A percentile compares a stretch with the other conserved stretches of the same genome.
Evolutionary conservation across 768 basidiomycete species (phyloP).

Genomic region (Leucocoprinus birnbaumii): DNA sequence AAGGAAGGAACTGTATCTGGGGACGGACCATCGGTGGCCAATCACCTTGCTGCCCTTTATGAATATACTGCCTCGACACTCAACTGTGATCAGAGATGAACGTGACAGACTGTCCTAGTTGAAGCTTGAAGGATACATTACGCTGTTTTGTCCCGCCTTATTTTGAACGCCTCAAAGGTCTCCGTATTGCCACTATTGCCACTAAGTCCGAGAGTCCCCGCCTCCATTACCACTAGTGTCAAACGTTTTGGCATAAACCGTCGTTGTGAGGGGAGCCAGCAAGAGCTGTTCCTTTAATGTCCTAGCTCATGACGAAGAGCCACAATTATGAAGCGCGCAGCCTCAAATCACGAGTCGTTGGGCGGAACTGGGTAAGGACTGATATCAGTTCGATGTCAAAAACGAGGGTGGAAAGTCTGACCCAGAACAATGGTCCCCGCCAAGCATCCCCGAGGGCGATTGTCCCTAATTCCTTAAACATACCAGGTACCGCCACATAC

Average conservation of each 20-base stretch:
- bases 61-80: no score
- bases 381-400: background rate
- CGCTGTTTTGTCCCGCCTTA: no score
- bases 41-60: background rate
- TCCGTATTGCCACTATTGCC: no score
- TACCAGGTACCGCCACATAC: background rate
- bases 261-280: no score
- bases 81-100: no score
- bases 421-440: background rate
- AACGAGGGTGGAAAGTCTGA: slow-evolving; percentile 9
- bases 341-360: background rate
- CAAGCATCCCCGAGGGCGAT: background rate
- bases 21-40: background rate
- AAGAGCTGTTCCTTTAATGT: no score
- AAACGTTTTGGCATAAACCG: no score
- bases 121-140: no score
- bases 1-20: background rate
- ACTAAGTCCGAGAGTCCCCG: no score
- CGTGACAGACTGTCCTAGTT: no score
- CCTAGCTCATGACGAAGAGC: background rate
- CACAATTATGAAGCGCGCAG: background rate
- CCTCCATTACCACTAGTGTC: no score
- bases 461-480: background rate
- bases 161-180: no score
- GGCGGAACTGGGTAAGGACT: background rate